Percentiles rank a stretch among this genome's conserved stretches.
phyloP scores from a whole-genome alignment of 768 basidiomycete species.

The Leccinum olivaceopallidum region DNA sequence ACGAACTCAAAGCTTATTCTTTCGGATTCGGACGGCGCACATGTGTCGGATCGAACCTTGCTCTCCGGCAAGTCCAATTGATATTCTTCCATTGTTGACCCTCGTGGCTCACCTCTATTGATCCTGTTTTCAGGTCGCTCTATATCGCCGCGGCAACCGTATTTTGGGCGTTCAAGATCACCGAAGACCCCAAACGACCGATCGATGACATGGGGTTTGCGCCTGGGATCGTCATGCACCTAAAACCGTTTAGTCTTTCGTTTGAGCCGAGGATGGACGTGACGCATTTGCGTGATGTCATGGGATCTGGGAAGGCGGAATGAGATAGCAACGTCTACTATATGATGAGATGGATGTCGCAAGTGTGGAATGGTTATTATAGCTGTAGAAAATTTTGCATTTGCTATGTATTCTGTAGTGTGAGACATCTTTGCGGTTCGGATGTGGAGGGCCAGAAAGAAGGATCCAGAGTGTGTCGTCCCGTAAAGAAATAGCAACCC shows the following conservation, averaged over 20 bases:
- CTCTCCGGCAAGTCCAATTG: slow-evolving; percentile 20
- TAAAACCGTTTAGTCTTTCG: slow-evolving; percentile 54
- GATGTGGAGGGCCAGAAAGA: too few species aligned
- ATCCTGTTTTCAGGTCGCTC: slow-evolving; percentile 44
- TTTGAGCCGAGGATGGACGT: slow-evolving; percentile 49
- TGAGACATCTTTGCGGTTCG: too few species aligned
- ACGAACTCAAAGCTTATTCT: slow-evolving; percentile 49
- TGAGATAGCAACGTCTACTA: background rate
- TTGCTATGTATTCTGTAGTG: too few species aligned
- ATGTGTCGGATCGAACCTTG: slow-evolving; percentile 27
- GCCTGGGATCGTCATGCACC: slow-evolving; percentile 63
- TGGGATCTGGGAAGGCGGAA: slow-evolving; percentile 3
- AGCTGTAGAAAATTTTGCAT: too few species aligned
- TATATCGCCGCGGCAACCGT: slow-evolving; percentile 62
- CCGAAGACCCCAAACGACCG: slow-evolving; percentile 45
- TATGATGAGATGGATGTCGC: too few species aligned
- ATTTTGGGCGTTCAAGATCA: slow-evolving; percentile 63
- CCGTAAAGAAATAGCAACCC: too few species aligned
- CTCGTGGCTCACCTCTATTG: background rate
- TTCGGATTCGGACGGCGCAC: slow-evolving; percentile 54
- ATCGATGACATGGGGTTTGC: slow-evolving; percentile 66
- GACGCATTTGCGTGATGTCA: slow-evolving; percentile 13
- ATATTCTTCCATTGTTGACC: background rate
- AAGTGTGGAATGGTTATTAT: too few species aligned
- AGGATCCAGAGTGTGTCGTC: too few species aligned